Percentiles rank a stretch among this genome's conserved stretches.
Evolutionary conservation across 1,284 basidiomycete species (phyloP).

Genomic region (Wolfiporia cocos): DNA sequence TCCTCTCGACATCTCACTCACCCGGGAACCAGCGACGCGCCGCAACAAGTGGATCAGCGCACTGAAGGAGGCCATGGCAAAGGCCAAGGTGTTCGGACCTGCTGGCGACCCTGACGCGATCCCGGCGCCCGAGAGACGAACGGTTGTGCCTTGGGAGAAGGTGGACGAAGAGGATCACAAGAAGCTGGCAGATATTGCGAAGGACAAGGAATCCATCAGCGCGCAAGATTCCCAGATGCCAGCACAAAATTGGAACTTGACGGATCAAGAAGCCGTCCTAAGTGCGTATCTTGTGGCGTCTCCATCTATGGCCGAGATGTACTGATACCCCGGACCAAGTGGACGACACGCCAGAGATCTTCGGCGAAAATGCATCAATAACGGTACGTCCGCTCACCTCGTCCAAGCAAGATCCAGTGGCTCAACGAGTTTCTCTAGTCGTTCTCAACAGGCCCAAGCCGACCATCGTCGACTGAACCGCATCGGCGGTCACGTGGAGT

Average conservation of each 20-base stretch:
- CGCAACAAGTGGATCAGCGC: conserved; percentile 92
- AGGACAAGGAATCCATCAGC: conserved; percentile 1
- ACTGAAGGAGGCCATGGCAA: conserved; percentile 68
- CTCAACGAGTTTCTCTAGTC: neutral
- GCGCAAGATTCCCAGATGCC: conserved; percentile 13
- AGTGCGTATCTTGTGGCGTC: conserved; percentile 28
- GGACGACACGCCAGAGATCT: neutral
- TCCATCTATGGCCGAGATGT: neutral
- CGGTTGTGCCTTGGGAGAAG: conserved; percentile 64
- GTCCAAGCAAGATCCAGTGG: too few species aligned
- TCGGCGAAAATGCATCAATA: neutral
- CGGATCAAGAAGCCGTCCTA: conserved; percentile 44
- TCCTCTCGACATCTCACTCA: neutral
- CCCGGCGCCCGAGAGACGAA: conserved; percentile 53
- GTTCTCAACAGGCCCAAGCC: neutral
- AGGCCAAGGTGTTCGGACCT: conserved; percentile 75
- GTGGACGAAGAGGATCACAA: conserved; percentile 34
- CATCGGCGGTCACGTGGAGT: neutral
- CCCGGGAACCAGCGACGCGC: conserved; percentile 47
- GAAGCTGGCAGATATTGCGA: conserved; percentile 1
- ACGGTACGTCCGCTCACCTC: too few species aligned
- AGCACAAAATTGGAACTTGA: conserved; percentile 41
- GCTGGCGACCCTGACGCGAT: conserved; percentile 56
- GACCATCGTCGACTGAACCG: neutral
- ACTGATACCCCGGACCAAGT: neutral